Conservation (phyloP, 768 basidiomycete genomes). For the Boletus vinaceobasis region DNA sequence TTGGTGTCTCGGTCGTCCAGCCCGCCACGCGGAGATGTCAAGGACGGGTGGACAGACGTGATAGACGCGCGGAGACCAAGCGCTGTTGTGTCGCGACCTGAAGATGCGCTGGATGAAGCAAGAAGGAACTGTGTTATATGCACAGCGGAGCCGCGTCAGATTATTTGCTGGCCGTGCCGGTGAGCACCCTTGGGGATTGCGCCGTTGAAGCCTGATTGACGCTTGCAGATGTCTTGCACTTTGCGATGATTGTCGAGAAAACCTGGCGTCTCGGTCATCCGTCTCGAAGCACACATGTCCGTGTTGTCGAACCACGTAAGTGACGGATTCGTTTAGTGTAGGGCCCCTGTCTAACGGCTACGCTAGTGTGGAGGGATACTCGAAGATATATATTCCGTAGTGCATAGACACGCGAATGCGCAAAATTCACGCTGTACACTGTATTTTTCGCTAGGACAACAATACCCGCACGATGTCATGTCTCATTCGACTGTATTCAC, state of each 20-base stretch:
- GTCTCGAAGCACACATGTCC: conserved; percentile 51
- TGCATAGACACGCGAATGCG: not conserved
- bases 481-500: conserved; percentile 6
- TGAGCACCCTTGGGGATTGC: conserved; percentile 29
- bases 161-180: conserved; percentile 88
- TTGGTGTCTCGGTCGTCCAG: conserved; percentile 29
- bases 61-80: conserved; percentile 23
- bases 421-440: not conserved
- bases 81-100: conserved; percentile 20
- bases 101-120: conserved; percentile 20
- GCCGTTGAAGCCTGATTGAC: not conserved
- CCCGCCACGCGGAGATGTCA: conserved; percentile 7
- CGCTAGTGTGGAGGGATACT: conserved; percentile 33
- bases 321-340: not conserved
- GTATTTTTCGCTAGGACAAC: conserved; percentile 6
- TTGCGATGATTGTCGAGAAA: conserved; percentile 53
- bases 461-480: conserved; percentile 11
- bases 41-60: conserved; percentile 31
- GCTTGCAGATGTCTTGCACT: conserved; percentile 44
- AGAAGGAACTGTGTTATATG: conserved; percentile 65
- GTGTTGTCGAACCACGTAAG: conserved; percentile 49
- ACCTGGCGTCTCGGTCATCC: conserved; percentile 47
- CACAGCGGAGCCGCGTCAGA: conserved; percentile 59
- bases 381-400: conserved; percentile 35
- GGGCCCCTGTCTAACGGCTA: not conserved